Percentiles rank a stretch among this genome's conserved stretches.
These are phyloP conservation scores for Tolypocladium pustulatum DNA, from an alignment of 2,329 filamentous ascomycete species.

Conservation along the genomic window DNA sequence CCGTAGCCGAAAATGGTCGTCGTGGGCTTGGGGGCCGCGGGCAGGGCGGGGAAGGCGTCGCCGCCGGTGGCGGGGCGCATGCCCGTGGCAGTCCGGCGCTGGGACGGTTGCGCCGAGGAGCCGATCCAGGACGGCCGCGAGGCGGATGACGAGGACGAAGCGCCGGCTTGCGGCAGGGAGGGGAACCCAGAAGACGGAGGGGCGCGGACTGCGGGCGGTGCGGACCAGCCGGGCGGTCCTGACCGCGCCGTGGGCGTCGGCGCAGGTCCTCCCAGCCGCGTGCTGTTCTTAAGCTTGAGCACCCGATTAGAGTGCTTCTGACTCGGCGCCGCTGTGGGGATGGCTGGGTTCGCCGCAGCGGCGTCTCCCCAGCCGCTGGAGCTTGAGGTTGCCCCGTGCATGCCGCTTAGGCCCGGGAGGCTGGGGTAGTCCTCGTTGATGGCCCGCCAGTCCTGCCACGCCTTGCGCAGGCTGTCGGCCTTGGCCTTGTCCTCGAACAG, in stretches of 20 bases:
- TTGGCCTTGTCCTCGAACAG: conserved; percentile 79
- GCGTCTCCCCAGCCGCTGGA: conserved; percentile 51
- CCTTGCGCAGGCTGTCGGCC: conserved; percentile 61
- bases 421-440: conserved; percentile 95
- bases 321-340: conserved; percentile 26
- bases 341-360: conserved; percentile 44
- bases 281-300: conserved; percentile 50
- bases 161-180: conserved; percentile 23
- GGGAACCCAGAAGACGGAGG: conserved; percentile 30
- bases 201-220: conserved; percentile 6
- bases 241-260: conserved; percentile 2
- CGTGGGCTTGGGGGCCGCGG: conserved; percentile 60
- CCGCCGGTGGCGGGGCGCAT: conserved; percentile 18
- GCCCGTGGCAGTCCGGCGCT: conserved; percentile 13
- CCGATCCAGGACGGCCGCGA: conserved; percentile 20
- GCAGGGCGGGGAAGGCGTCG: conserved; percentile 75
- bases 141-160: conserved; percentile 10
- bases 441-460: conserved; percentile 92
- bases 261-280: conserved; percentile 27
- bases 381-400: conserved; percentile 49
- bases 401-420: conserved; percentile 63
- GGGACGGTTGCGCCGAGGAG: conserved; percentile 25
- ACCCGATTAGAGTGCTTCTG: conserved; percentile 44
- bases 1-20: conserved; percentile 55
- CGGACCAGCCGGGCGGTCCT: conserved; percentile 13